These are phyloP conservation scores for Saitozyma sp. DNA, from an alignment of 768 basidiomycete species.

Conservation along the genomic window DNA sequence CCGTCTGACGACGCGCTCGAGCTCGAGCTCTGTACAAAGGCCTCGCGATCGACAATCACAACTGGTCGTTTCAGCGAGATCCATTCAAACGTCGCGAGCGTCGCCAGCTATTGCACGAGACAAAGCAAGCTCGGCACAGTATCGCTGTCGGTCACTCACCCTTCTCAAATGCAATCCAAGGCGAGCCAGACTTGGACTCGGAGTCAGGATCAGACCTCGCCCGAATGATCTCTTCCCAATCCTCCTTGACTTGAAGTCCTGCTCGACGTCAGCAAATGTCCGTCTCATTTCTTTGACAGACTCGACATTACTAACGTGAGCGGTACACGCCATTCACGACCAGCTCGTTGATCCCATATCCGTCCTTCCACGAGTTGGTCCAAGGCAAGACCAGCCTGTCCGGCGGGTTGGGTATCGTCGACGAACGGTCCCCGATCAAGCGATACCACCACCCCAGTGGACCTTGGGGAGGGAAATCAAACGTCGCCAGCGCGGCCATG, in stretches of 20 bases:
- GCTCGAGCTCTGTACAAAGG: too few relatives aligned
- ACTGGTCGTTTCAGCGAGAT: not conserved
- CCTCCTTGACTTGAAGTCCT: not conserved
- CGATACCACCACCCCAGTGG: not conserved
- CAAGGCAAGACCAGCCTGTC: conserved; percentile 17
- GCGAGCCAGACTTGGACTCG: not conserved
- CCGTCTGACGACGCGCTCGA: not conserved
- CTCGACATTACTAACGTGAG: not conserved
- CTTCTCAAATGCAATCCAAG: not conserved
- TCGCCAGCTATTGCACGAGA: not conserved
- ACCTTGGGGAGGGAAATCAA: not conserved
- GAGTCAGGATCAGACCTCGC: not conserved
- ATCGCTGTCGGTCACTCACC: conserved; percentile 5
- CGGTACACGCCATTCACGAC: conserved; percentile 11
- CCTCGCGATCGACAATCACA: too few relatives aligned
- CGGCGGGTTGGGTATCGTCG: not conserved
- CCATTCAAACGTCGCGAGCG: not conserved
- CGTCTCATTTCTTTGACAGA: not conserved
- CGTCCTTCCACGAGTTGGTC: conserved; percentile 13
- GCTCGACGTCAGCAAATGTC: not conserved
- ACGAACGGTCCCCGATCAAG: not conserved
- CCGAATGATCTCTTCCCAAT: not conserved
- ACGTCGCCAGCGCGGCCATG: conserved; percentile 11
- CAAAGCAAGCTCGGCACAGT: not conserved
- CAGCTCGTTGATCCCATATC: conserved; percentile 17